phyloP scores from a whole-genome alignment of 1,139 yeast genomes.

The Protomyces pachydermus region DNA sequence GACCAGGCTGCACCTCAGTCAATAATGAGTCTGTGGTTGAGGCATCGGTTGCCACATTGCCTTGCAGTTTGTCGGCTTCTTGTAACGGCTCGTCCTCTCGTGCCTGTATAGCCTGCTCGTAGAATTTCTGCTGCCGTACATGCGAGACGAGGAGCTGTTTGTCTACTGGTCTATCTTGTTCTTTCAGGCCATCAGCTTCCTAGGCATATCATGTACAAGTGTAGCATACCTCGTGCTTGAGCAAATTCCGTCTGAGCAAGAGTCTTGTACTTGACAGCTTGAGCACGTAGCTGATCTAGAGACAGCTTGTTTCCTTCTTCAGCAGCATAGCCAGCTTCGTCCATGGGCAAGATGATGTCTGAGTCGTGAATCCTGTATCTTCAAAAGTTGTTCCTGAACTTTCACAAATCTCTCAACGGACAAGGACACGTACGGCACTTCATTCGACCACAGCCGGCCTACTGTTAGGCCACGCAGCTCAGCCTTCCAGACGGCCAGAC shows the following conservation, averaged over 20 bases:
- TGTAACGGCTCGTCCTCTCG: neutral
- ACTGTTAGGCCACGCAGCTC: too few relatives aligned
- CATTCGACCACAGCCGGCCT: too few relatives aligned
- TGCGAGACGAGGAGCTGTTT: neutral
- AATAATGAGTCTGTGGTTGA: neutral
- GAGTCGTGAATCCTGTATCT: too few relatives aligned
- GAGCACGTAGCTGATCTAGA: neutral
- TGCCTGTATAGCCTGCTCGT: neutral
- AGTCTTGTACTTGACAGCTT: neutral
- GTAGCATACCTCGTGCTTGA: neutral
- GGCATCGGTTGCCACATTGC: neutral
- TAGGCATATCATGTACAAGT: neutral
- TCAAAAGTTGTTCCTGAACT: too few relatives aligned
- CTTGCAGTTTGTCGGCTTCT: neutral
- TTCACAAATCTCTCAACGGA: too few relatives aligned
- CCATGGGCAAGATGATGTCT: too few relatives aligned
- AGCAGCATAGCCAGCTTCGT: too few relatives aligned
- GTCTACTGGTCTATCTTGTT: neutral
- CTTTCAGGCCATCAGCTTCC: neutral
- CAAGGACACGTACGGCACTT: too few relatives aligned
- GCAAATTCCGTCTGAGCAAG: neutral
- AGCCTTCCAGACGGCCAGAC: too few relatives aligned
- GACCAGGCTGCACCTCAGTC: neutral
- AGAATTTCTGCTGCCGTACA: neutral
- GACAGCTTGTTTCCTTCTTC: neutral